Evolutionary conservation across 2,329 filamentous ascomycete species (phyloP).

Genomic region (Claviceps lovelessii): DNA sequence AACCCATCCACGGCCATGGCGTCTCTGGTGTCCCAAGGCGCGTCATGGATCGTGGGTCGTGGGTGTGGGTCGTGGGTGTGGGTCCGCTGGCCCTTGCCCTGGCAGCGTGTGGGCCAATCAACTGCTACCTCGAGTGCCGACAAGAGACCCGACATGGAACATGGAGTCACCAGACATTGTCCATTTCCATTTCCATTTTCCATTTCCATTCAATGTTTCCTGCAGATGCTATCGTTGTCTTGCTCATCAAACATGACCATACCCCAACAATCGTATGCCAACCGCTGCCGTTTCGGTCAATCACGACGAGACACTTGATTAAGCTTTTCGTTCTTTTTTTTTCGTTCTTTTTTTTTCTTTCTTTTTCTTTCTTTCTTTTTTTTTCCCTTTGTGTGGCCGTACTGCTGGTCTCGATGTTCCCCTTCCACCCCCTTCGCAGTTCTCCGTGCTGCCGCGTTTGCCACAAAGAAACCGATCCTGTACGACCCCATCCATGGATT

Average conservation of each 20-base stretch:
- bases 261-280: neutral
- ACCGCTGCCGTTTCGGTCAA: neutral
- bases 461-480: neutral
- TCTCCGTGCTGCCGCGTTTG: neutral
- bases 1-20: neutral
- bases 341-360: neutral
- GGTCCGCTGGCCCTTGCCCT: neutral
- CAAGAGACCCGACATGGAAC: neutral
- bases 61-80: too few species aligned
- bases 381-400: neutral
- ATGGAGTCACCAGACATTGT: too few species aligned
- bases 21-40: too few species aligned
- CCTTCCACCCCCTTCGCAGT: too few species aligned
- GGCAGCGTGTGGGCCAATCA: neutral
- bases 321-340: neutral
- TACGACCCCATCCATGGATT: neutral
- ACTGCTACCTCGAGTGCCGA: neutral
- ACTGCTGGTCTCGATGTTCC: too few species aligned
- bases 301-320: neutral
- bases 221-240: too few species aligned
- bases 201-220: too few species aligned
- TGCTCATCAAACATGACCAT: too few species aligned
- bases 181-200: too few species aligned
- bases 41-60: too few species aligned
- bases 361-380: too few species aligned